Evolutionary conservation across 768 basidiomycete genomes (phyloP), one percentile per base, ranked within the genome.

Genomic region (Mrakia hoshinonis): DNA sequence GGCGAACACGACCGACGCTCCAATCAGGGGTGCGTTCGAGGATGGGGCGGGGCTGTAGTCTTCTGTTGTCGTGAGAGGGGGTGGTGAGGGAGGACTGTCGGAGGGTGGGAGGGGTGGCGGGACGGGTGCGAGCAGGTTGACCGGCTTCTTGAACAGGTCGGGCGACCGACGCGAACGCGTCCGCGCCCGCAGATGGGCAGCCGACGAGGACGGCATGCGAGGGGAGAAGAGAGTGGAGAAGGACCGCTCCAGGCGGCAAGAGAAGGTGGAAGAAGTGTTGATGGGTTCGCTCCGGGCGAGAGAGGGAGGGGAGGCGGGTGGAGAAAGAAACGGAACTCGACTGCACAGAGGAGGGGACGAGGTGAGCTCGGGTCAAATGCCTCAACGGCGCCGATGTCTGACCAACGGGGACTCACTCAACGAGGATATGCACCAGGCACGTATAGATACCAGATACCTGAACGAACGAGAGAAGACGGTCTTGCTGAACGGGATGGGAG

Each of bases 41-140:
- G 20, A 5, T 51, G 7, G 1, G 20, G 26, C 5, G 49, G 49
- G 22, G 20, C 49, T 51, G 20, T 51, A 22, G 49, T 6, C 22
- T 24, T 51, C 22, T 24, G 22, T 51, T 6, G 49, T 22, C 20
- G 22, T 51, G 49, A 51, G 49, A 24, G 11, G 49, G 4, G 22
- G 49, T 6, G n/a, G 51, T 3, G 51, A 3, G n/a, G n/a, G 51
- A 52, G n/a, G n/a, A n/a, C n/a, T n/a, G n/a, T n/a, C n/a, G n/a
- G n/a, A n/a, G n/a, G n/a, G n/a, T n/a, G n/a, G n/a, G n/a, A n/a
- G n/a, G 29, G 51, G 51, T 52, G 51, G 51, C 51, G 51, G 51
- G 51, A 52, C n/a, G 51, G 51, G 51, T 26, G 51, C 51, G 51
- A 52, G 51, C 10, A 52, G 51, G 51, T 52, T 52, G 51, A 52